A percentile compares a stretch with the other conserved stretches of the same genome.
phyloP scores from a whole-genome alignment of 1,284 basidiomycete species.

The Meira nashicola region DNA sequence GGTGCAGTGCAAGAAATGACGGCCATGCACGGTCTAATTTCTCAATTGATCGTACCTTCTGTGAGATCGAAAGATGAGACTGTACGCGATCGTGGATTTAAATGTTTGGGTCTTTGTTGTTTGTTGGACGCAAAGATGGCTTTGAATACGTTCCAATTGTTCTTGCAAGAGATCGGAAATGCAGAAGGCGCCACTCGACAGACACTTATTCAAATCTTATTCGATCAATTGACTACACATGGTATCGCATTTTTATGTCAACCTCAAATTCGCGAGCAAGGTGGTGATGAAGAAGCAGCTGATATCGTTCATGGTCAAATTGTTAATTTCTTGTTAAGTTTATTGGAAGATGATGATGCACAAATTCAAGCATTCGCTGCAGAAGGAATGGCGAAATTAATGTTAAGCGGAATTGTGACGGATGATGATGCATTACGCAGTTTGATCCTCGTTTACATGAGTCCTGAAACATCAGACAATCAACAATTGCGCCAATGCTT shows the following conservation, averaged over 20 bases:
- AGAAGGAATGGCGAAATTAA: slow-evolving; percentile 81
- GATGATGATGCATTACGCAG: slow-evolving; percentile 62
- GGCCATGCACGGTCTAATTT: slow-evolving; percentile 80
- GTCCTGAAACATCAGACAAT: slow-evolving; percentile 77
- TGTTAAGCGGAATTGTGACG: slow-evolving; percentile 66
- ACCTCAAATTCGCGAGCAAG: slow-evolving; percentile 44
- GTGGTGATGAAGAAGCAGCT: slow-evolving; percentile 26
- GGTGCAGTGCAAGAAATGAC: slow-evolving; percentile 83
- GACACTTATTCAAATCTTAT: slow-evolving; percentile 63
- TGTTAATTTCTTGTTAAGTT: slow-evolving; percentile 38
- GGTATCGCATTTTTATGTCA: slow-evolving; percentile 69
- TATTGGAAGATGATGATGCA: slow-evolving; percentile 64
- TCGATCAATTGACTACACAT: slow-evolving; percentile 86
- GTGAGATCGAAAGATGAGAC: slow-evolving; percentile 78
- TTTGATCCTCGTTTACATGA: slow-evolving; percentile 78
- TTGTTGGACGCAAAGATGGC: slow-evolving; percentile 88
- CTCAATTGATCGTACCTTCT: slow-evolving; percentile 83
- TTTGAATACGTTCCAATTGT: slow-evolving; percentile 80
- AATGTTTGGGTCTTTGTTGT: slow-evolving; percentile 81
- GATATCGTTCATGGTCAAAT: slow-evolving; percentile 41
- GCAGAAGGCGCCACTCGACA: slow-evolving; percentile 73
- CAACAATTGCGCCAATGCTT: slow-evolving; percentile 85
- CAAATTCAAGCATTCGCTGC: slow-evolving; percentile 71
- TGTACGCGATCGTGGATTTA: slow-evolving; percentile 78
- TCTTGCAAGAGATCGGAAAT: slow-evolving; percentile 75